Conservation (phyloP, 192 early-diverging fungal genomes). For the Podila epicladia region DNA sequence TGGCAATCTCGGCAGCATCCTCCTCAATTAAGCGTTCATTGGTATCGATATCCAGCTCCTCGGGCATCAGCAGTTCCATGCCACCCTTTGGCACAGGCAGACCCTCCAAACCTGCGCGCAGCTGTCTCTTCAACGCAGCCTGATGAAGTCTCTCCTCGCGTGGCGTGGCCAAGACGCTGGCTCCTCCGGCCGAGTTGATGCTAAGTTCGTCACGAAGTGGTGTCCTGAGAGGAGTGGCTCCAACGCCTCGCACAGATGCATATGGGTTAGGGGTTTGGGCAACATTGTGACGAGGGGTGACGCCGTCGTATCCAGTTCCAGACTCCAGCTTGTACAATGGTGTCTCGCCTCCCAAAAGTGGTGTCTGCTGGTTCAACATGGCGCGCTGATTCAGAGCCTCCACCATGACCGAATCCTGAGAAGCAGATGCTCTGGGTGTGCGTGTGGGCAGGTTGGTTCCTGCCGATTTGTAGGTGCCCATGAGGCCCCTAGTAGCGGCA, state of each 20-base stretch:
- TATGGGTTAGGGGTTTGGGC: conserved; percentile 88
- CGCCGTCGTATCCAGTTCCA: conserved; percentile 70
- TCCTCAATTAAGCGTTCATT: conserved; percentile 57
- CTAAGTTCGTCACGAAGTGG: conserved; percentile 72
- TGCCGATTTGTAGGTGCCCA: conserved; percentile 78
- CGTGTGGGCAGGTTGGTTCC: conserved; percentile 60
- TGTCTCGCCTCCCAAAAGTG: conserved; percentile 84
- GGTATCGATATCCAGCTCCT: conserved; percentile 57
- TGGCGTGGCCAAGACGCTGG: conserved; percentile 70
- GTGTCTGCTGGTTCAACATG: conserved; percentile 79
- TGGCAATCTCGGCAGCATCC: conserved; percentile 79
- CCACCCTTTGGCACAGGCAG: conserved; percentile 94
- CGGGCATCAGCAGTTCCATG: conserved; percentile 91
- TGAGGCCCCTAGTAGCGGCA: conserved; percentile 69
- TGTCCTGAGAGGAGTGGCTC: conserved; percentile 68
- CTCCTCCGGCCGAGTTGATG: conserved; percentile 56
- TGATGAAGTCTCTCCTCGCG: conserved; percentile 69
- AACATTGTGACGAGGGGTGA: conserved; percentile 62
- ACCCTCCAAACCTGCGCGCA: conserved; percentile 71
- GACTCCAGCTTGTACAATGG: conserved; percentile 40
- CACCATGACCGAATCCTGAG: conserved; percentile 71
- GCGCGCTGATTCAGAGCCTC: conserved; percentile 89
- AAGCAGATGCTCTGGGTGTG: conserved; percentile 68
- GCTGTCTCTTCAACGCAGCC: conserved; percentile 70
- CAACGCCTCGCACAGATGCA: conserved; percentile 54